phyloP scores from a whole-genome alignment of 1,284 basidiomycete genomes.

The Trametes polyzona region DNA sequence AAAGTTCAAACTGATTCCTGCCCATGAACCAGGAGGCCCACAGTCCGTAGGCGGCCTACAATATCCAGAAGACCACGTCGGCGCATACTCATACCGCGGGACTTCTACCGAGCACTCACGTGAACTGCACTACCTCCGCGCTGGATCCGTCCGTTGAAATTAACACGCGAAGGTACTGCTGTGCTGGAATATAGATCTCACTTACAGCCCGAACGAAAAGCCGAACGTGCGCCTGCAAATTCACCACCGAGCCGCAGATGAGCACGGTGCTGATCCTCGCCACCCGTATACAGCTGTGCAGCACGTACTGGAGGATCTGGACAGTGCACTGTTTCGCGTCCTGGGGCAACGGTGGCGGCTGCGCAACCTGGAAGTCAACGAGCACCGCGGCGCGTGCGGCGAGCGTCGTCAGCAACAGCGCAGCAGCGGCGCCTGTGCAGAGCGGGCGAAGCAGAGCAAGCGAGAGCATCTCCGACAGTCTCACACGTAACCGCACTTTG shows the following conservation, averaged over 20 bases:
- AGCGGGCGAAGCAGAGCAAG: neutral
- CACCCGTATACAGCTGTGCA: neutral
- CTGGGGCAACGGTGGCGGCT: constrained; percentile 66
- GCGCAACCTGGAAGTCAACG: constrained; percentile 73
- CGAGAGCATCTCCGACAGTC: constrained; percentile 14
- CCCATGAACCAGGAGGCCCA: constrained; percentile 73
- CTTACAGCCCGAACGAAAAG: constrained; percentile 69
- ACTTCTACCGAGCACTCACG: constrained; percentile 44
- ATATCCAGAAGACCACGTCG: too few relatives aligned
- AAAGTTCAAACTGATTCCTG: constrained; percentile 74
- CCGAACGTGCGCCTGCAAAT: constrained; percentile 66
- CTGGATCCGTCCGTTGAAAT: constrained; percentile 38
- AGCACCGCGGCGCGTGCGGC: constrained; percentile 47
- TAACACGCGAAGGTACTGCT: neutral
- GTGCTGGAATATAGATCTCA: constrained; percentile 9
- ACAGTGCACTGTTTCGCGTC: constrained; percentile 64
- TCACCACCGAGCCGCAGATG: neutral
- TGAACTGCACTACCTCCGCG: constrained; percentile 66
- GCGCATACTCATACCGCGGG: too few relatives aligned
- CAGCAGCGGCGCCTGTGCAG: constrained; percentile 18
- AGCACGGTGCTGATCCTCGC: neutral
- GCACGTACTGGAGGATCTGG: constrained; percentile 63
- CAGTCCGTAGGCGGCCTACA: constrained; percentile 75
- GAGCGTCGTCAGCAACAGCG: constrained; percentile 20
- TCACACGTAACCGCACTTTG: neutral